Conservation (phyloP, 2,329 filamentous ascomycete genomes). For the Ophiocordyceps camponoti-rufipedis region DNA sequence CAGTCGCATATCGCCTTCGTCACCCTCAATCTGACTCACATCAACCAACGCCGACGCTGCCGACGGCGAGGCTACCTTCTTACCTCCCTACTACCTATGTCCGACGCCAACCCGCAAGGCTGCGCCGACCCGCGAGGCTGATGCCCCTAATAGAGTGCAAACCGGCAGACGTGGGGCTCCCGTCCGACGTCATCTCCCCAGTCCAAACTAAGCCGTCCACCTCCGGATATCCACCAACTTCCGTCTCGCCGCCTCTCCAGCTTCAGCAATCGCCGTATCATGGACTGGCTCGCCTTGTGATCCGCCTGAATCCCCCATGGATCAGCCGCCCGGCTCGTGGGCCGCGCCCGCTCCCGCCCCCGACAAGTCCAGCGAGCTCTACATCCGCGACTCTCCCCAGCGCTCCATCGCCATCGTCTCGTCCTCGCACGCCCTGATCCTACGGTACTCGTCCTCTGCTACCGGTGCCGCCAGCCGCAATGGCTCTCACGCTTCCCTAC, state of each 20-base stretch:
- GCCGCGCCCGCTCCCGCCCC: conserved; percentile 27
- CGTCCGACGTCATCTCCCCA: background rate
- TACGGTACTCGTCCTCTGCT: conserved; percentile 53
- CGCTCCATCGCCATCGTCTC: conserved; percentile 79
- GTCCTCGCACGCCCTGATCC: conserved; percentile 61
- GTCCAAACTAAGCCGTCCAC: background rate
- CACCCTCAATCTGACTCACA: background rate
- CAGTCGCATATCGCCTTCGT: no score
- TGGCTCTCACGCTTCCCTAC: conserved; percentile 36
- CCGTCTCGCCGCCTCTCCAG: background rate
- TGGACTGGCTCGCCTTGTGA: conserved; percentile 1
- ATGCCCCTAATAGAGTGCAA: background rate
- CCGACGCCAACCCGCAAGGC: background rate
- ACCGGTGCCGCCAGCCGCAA: conserved; percentile 40
- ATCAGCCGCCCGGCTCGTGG: conserved; percentile 25
- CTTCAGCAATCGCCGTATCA: conserved; percentile 1
- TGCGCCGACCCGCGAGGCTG: background rate
- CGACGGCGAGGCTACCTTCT: background rate
- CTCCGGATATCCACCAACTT: background rate
- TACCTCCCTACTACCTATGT: no score
- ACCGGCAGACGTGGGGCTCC: background rate
- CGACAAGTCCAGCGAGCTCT: conserved; percentile 54
- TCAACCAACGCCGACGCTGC: background rate
- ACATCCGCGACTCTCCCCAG: conserved; percentile 72
- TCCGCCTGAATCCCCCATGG: conserved; percentile 18